Percentiles rank a stretch among this genome's conserved stretches.
These are phyloP conservation scores for Telopea speciosissima DNA, from an alignment of 177 flowering plant species.

Conservation along the genomic window DNA sequence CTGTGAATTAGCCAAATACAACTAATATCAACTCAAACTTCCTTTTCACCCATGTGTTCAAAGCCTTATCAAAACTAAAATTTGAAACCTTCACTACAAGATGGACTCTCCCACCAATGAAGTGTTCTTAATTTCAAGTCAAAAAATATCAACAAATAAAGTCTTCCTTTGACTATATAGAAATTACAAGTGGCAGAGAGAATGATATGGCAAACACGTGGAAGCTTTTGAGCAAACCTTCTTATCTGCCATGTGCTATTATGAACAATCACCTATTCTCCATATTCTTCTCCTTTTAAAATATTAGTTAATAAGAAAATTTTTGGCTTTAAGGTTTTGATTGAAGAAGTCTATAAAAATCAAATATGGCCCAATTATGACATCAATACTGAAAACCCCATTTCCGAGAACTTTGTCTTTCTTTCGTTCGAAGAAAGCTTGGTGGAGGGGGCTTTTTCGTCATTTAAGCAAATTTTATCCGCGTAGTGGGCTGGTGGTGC, in stretches of 20 bases:
- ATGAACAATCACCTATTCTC: not conserved
- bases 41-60: no score
- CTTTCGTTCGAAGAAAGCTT: conserved; percentile 27
- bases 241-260: not conserved
- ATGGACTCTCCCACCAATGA: no score
- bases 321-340: not conserved
- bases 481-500: not conserved
- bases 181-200: not conserved
- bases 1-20: no score
- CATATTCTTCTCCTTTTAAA: not conserved
- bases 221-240: not conserved
- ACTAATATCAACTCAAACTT: no score
- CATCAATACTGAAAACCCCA: not conserved
- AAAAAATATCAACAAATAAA: no score
- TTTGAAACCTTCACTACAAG: no score
- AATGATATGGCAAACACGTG: not conserved
- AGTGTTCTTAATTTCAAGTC: no score
- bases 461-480: not conserved
- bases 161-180: no score
- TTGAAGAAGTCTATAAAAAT: no score
- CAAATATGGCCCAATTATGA: not conserved
- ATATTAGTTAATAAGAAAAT: no score
- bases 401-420: not conserved
- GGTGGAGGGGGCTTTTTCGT: conserved; percentile 13
- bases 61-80: no score